phyloP scores from a whole-genome alignment of 768 basidiomycete species.

The Dioszegia aurantiaca region DNA sequence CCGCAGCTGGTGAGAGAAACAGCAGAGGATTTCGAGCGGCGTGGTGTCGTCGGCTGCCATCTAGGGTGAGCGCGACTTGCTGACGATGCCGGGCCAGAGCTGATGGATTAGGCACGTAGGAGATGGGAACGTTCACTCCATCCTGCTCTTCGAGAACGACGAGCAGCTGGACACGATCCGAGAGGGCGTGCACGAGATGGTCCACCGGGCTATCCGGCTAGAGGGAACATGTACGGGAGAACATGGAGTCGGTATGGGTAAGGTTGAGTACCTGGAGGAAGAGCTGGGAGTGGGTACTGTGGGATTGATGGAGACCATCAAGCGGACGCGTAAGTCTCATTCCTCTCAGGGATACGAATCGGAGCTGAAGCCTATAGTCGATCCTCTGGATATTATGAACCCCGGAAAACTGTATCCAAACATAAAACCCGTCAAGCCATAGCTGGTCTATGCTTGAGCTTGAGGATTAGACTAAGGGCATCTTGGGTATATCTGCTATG shows the following conservation, averaged over 20 bases:
- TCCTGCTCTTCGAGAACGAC: slow-evolving; percentile 49
- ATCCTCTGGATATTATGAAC: slow-evolving; percentile 78
- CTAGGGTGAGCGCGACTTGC: slow-evolving; percentile 37
- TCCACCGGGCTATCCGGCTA: slow-evolving; percentile 54
- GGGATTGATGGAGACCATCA: slow-evolving; percentile 80
- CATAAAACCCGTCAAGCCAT: slow-evolving; percentile 32
- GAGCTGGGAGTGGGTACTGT: slow-evolving; percentile 83
- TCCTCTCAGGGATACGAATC: not conserved
- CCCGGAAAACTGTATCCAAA: slow-evolving; percentile 66
- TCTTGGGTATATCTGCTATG: not conserved
- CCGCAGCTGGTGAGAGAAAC: slow-evolving; percentile 61
- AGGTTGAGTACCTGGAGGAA: slow-evolving; percentile 74
- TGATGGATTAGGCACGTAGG: slow-evolving; percentile 46
- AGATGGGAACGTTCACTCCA: slow-evolving; percentile 54
- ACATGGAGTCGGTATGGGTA: slow-evolving; percentile 83
- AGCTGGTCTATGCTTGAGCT: not conserved
- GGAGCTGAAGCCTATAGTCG: slow-evolving; percentile 47
- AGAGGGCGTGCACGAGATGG: slow-evolving; percentile 51
- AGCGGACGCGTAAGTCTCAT: slow-evolving; percentile 56
- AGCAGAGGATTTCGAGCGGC: slow-evolving; percentile 67
- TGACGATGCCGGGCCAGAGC: not conserved
- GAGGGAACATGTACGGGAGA: slow-evolving; percentile 60
- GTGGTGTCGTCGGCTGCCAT: slow-evolving; percentile 60
- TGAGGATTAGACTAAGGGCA: not conserved
- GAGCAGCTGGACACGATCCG: slow-evolving; percentile 42